These are phyloP conservation scores for Mycena leptocephala DNA, from an alignment of 768 basidiomycete species.

Conservation along the genomic window DNA sequence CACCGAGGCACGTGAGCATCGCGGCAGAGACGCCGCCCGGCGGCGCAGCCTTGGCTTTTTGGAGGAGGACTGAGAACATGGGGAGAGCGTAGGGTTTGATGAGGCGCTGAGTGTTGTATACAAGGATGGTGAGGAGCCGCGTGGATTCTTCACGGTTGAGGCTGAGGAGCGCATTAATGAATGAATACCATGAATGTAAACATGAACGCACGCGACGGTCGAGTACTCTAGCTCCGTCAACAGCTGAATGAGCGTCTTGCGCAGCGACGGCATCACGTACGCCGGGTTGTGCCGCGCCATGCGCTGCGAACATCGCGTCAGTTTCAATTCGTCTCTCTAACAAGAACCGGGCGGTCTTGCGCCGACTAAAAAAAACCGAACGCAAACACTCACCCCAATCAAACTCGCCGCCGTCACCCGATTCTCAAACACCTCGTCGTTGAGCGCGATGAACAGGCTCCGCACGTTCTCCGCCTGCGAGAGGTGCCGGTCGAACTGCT, in stretches of 20 bases:
- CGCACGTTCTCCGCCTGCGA: conserved; percentile 99
- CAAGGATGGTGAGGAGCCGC: conserved; percentile 88
- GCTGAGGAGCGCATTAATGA: conserved; percentile 58
- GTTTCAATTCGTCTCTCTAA: too few species aligned
- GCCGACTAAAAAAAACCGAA: neutral
- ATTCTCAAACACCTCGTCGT: conserved; percentile 97
- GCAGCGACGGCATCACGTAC: conserved; percentile 98
- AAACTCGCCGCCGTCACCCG: conserved; percentile 90
- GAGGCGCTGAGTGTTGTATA: conserved; percentile 92
- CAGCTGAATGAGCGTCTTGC: conserved; percentile 96
- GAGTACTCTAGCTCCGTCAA: conserved; percentile 98
- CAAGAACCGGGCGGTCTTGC: too few species aligned
- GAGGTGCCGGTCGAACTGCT: conserved; percentile 96
- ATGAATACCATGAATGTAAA: conserved; percentile 9
- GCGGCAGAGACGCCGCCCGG: conserved; percentile 88
- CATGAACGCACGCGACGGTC: conserved; percentile 73
- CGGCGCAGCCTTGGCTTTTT: conserved; percentile 88
- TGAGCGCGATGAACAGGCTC: conserved; percentile 97
- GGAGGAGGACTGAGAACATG: conserved; percentile 92
- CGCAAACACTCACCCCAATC: conserved; percentile 72
- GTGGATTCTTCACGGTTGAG: conserved; percentile 94
- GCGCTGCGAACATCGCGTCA: conserved; percentile 51
- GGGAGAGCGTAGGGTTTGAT: conserved; percentile 97
- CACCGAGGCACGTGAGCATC: conserved; percentile 94
- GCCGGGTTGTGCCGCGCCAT: conserved; percentile 97